These are phyloP conservation scores for Fusarium sp. DNA, from an alignment of 2,329 filamentous ascomycete genomes.

Conservation along the genomic window DNA sequence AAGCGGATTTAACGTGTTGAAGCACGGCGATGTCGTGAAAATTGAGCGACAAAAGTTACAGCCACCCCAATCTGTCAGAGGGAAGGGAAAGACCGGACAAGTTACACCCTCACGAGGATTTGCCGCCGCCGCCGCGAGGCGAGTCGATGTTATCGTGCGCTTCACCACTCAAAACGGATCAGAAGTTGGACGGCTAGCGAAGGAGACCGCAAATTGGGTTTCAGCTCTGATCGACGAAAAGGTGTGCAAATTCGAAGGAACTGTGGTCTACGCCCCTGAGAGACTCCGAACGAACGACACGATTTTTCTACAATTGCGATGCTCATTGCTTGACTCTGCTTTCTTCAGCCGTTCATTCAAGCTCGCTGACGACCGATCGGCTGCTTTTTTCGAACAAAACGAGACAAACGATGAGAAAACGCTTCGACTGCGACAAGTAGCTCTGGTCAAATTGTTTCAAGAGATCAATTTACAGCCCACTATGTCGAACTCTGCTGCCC, in stretches of 20 bases:
- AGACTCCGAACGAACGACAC: constrained; percentile 89
- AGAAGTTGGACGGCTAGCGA: constrained; percentile 87
- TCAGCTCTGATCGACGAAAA: constrained; percentile 91
- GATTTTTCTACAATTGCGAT: constrained; percentile 87
- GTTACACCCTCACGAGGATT: constrained; percentile 49
- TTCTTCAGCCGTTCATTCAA: constrained; percentile 72
- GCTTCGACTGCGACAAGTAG: constrained; percentile 84
- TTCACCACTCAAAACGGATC: constrained; percentile 83
- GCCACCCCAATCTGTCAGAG: constrained; percentile 59
- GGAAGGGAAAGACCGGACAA: constrained; percentile 53
- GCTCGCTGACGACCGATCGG: constrained; percentile 74
- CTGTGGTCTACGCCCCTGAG: constrained; percentile 90
- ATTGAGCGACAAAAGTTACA: constrained; percentile 88
- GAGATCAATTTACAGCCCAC: constrained; percentile 86
- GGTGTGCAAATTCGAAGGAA: constrained; percentile 86
- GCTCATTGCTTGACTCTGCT: constrained; percentile 76
- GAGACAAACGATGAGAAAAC: constrained; percentile 88
- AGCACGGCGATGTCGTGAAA: constrained; percentile 81
- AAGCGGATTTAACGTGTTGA: constrained; percentile 78
- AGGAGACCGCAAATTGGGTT: constrained; percentile 90
- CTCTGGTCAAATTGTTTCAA: constrained; percentile 86
- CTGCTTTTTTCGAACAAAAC: constrained; percentile 81
- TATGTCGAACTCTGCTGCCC: constrained; percentile 77
- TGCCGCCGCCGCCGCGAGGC: constrained; percentile 66
- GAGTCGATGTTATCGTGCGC: constrained; percentile 87